Conservation (phyloP, 768 basidiomycete species). For the Amanita subjunquillea region DNA sequence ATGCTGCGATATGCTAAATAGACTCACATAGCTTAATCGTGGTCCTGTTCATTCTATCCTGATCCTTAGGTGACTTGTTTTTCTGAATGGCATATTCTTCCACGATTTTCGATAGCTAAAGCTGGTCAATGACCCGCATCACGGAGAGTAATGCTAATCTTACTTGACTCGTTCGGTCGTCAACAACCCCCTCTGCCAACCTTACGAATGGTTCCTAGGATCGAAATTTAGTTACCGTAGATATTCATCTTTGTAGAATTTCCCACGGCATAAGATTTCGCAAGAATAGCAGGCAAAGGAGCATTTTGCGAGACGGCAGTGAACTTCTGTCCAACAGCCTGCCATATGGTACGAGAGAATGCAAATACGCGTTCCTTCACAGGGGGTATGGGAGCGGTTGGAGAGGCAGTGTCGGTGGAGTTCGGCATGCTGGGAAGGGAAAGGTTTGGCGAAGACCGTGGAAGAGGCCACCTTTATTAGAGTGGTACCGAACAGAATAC, state of each 20-base stretch:
- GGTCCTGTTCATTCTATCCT: constrained; percentile 8
- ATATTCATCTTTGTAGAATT: background rate
- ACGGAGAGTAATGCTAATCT: background rate
- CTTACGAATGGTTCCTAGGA: background rate
- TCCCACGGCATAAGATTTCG: background rate
- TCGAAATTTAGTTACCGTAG: background rate
- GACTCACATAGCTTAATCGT: constrained; percentile 9
- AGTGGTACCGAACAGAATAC: too few relatives aligned
- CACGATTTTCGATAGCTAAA: background rate
- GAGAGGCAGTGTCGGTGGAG: too few relatives aligned
- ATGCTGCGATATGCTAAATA: background rate
- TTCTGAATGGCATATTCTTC: background rate
- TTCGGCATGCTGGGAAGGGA: too few relatives aligned
- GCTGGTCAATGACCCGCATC: background rate
- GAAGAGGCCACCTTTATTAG: too few relatives aligned
- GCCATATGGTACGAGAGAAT: too few relatives aligned
- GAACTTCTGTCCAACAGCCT: background rate
- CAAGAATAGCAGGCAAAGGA: background rate
- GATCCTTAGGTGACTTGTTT: background rate
- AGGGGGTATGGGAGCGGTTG: too few relatives aligned
- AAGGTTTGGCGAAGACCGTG: too few relatives aligned
- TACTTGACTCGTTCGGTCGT: background rate
- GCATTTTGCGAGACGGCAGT: background rate
- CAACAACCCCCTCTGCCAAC: background rate
- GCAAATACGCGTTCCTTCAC: too few relatives aligned